Evolutionary conservation across 2,329 filamentous ascomycete genomes (phyloP).

Genomic region (Colletotrichum costaricense): DNA sequence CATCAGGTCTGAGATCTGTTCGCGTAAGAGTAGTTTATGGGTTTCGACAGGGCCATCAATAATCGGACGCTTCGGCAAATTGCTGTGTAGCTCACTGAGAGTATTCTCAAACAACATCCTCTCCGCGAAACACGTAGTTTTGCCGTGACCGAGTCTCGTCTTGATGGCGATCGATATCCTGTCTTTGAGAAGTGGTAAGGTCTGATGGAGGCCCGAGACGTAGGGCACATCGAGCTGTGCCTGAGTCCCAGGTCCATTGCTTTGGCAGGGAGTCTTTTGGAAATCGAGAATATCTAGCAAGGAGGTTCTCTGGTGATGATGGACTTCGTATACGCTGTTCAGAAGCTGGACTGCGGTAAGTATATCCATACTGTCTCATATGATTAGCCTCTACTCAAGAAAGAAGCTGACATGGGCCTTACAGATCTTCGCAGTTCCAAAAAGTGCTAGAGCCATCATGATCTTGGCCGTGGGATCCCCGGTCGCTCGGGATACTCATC

Average conservation of each 20-base stretch:
- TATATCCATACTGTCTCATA: neutral
- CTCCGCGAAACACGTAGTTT: neutral
- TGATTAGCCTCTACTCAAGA: neutral
- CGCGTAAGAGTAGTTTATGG: too few species aligned
- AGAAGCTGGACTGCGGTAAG: neutral
- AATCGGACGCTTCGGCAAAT: neutral
- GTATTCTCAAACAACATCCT: neutral
- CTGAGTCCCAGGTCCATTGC: neutral
- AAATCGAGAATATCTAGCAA: neutral
- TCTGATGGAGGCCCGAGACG: neutral
- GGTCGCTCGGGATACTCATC: too few species aligned
- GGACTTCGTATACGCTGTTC: neutral
- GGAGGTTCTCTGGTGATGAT: neutral
- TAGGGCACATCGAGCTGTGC: neutral
- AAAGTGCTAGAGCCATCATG: too few species aligned
- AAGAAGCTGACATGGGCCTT: neutral
- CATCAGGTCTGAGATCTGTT: neutral
- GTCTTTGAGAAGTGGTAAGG: conserved; percentile 1
- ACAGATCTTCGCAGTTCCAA: neutral
- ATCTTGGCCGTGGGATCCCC: neutral
- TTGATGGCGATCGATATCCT: neutral
- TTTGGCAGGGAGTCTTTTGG: neutral
- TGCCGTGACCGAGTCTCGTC: neutral
- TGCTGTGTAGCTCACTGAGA: neutral
- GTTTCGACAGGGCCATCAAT: neutral